Conservation (phyloP, 176 grass and related monocot genomes). For the Avena eriantha region DNA sequence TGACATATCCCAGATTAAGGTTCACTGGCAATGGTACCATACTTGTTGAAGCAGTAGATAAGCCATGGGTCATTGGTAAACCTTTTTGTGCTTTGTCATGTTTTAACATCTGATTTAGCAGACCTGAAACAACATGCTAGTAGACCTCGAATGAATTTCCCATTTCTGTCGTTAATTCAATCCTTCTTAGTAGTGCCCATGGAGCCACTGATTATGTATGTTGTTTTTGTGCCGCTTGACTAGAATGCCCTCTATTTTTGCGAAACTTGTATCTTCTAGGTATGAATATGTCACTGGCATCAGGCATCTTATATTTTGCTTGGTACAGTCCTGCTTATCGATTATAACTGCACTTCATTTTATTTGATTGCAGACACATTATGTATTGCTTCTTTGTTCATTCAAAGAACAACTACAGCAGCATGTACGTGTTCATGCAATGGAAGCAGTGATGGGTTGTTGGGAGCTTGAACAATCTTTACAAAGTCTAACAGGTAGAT, state of each 20-base stretch:
- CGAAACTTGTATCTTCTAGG: not conserved
- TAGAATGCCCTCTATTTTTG: not conserved
- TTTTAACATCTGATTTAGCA: not conserved
- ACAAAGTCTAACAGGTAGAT: constrained; percentile 90
- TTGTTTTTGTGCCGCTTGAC: not conserved
- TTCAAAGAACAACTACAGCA: constrained; percentile 99
- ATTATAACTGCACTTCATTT: constrained; percentile 25
- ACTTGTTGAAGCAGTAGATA: not conserved
- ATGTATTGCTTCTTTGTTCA: constrained; percentile 87
- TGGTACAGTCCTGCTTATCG: not conserved
- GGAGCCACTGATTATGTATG: not conserved
- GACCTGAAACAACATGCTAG: not conserved
- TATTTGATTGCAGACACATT: constrained; percentile 76
- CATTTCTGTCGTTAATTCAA: not conserved
- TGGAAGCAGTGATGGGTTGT: constrained; percentile 99
- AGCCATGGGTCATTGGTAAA: not conserved
- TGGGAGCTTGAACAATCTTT: constrained; percentile 99
- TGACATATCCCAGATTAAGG: not conserved
- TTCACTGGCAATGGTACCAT: not conserved
- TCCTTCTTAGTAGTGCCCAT: not conserved
- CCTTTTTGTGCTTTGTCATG: not conserved
- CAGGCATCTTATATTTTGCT: not conserved
- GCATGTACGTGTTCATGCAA: constrained; percentile 99
- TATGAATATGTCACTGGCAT: constrained; percentile 5
- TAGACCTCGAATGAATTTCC: not conserved